Conservation (phyloP, 2,329 filamentous ascomycete genomes). For the Helotiales sp. region DNA sequence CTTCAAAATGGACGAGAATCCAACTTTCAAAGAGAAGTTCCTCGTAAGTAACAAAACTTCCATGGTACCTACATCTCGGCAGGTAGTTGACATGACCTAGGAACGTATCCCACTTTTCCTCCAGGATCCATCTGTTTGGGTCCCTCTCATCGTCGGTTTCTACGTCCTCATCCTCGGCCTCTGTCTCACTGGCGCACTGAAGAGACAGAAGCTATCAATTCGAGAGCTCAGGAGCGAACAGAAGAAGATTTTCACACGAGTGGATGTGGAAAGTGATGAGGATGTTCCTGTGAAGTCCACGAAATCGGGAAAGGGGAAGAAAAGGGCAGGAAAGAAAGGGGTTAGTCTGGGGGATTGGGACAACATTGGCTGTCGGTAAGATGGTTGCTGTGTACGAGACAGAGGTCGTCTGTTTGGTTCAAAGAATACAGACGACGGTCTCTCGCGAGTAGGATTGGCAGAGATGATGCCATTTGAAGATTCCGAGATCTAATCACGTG, state of each 20-base stretch:
- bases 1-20: neutral
- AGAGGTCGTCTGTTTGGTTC: neutral
- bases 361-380: conserved; percentile 8
- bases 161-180: conserved; percentile 28
- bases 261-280: neutral
- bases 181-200: conserved; percentile 24
- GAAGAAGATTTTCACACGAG: conserved; percentile 3
- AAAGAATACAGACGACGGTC: neutral
- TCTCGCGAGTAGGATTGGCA: neutral
- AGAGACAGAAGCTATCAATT: conserved; percentile 17
- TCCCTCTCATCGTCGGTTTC: conserved; percentile 23
- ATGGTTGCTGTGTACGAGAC: neutral
- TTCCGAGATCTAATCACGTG: neutral
- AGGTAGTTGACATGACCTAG: conserved; percentile 1
- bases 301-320: neutral
- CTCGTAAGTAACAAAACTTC: no score
- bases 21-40: neutral
- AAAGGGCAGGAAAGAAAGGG: neutral
- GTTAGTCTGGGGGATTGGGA: neutral
- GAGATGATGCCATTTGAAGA: neutral
- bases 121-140: conserved; percentile 19
- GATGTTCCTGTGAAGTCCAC: neutral
- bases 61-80: no score
- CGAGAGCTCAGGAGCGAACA: conserved; percentile 16
- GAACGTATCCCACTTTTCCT: conserved; percentile 14